Base-by-base conservation (phyloP, 1,284 basidiomycete genomes). In the Rhodotorula mucilaginosa region DNA sequence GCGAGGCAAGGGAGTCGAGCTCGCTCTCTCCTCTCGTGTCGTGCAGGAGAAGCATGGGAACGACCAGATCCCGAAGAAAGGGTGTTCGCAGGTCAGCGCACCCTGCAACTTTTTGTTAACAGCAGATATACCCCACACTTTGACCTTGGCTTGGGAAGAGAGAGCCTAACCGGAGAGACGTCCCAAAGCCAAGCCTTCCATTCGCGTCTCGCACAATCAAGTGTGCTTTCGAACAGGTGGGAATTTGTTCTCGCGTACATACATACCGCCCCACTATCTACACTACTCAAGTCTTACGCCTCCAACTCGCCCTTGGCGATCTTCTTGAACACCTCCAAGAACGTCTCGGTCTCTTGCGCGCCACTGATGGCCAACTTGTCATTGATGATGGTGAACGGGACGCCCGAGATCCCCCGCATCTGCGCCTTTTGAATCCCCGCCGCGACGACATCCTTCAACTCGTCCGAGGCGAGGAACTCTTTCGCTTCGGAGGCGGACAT, bases 321-420 rank as follows among this genome's bases (percentile, higher is more conserved):
- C 69, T 80, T 77, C 60, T 79, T 71, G 52, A 80, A 79, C 44
- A 84, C 82, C 29, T 82, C 80, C 67, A 82, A 78, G 78, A 85
- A 85, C 62, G 82, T 81, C 29, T 83, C 83, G 23, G 82, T 80
- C 49, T 83, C 83, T 76, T 83, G 81, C 10, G 83, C 83, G 21
- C 72, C 70, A 6, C n/a, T 44, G 52, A 70, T 65, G 23, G 64
- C 66, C 18, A 66, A 64, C 77, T 88, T 88, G 26, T 87, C 86
- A 78, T 91, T 88, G 74, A 93, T 88, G 78, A 92, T 87, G 60
- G 87, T 87, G 82, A 91, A 87, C 4, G 91, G 91, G 10, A 92
- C 90, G 49, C 91, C 90, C 61, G 49, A 21, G 86, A 93, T 87
- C 29, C 90, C 90, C 70, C 87, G 87, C 49, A 83, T 83, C 72